Base-by-base conservation (phyloP, 2,329 filamentous ascomycete genomes). In the Diaporthe aspalathi region DNA sequence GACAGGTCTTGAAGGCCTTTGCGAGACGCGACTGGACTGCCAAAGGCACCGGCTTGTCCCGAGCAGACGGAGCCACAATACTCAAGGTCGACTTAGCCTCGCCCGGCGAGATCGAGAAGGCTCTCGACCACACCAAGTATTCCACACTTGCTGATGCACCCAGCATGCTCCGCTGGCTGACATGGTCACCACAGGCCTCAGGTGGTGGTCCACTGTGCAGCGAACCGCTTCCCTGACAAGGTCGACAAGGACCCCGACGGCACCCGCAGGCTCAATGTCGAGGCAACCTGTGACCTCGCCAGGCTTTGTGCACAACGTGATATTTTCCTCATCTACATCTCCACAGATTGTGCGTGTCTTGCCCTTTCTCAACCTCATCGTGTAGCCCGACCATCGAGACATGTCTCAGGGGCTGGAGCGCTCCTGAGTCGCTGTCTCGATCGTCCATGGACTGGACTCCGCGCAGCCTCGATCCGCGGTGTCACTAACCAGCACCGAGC, bases 211-310 rank as follows among this genome's bases (percentile, higher is more conserved):
- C 94, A 97, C 80, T 95, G 94, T 79, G 95, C 94, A 50, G 94
- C 94, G 56, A 95, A 97, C 81, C 90, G 94, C 73, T 97, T 92
- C 77, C 94, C 95, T 2, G 94, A 97, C 81, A 92, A 92, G 79
- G 95, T 94, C 78, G 92, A 94, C 76, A 88, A 89, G 74, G 90
- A 97, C 79, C 94, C 94, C 3, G 88, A 91, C 72, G 92, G 90
- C 68, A 93, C 94, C 3, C 88, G 88, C 72, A 87, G 87, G 22
- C 85, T 97, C 76, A 97, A 97, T 77, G 89, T 95, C 16, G 86
- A 89, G 3, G 92, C 94, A 2, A 92, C 93, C 57, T 83, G 85
- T 60, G 82, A 83, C 11, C 88, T 97, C 16, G 93, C 93, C 12
- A 80, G 84, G 50, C 85, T 90, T n/a, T 92, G 93, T 67, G 87